Conservation (phyloP, 2,329 filamentous ascomycete species). For the Epichloe coenophiala region DNA sequence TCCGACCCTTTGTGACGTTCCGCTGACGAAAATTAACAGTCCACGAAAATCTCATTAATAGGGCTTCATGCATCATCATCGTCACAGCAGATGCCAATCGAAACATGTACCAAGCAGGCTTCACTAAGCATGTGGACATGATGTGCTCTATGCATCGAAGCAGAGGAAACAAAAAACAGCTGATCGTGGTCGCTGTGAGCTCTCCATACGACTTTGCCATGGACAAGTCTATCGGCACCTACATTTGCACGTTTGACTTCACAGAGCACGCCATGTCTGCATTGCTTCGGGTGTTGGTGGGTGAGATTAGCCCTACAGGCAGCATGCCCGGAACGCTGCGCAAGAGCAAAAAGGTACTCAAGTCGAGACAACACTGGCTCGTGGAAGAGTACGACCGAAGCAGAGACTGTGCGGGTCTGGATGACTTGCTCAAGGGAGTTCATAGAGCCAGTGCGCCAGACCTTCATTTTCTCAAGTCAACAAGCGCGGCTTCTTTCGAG, state of each 20-base stretch:
- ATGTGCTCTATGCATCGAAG: slow-evolving; percentile 76
- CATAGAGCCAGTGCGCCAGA: slow-evolving; percentile 53
- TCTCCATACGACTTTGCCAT: slow-evolving; percentile 95
- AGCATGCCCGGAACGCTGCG: slow-evolving; percentile 61
- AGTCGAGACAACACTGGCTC: slow-evolving; percentile 89
- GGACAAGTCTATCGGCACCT: slow-evolving; percentile 80
- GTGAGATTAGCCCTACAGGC: slow-evolving; percentile 49
- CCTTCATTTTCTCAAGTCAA: slow-evolving; percentile 55
- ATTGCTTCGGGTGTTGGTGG: slow-evolving; percentile 70
- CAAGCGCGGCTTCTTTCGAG: slow-evolving; percentile 63
- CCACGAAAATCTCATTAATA: slow-evolving; percentile 82
- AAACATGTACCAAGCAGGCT: slow-evolving; percentile 86
- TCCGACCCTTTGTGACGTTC: not conserved
- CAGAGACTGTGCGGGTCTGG: slow-evolving; percentile 59
- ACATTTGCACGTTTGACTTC: slow-evolving; percentile 92
- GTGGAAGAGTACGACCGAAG: slow-evolving; percentile 78
- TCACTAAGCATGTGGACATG: slow-evolving; percentile 92
- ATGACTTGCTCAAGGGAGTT: slow-evolving; percentile 59
- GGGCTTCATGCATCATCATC: slow-evolving; percentile 78
- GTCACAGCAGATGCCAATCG: slow-evolving; percentile 88
- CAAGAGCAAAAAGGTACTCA: slow-evolving; percentile 75
- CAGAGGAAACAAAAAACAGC: slow-evolving; percentile 69
- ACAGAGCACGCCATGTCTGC: slow-evolving; percentile 84
- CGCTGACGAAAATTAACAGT: slow-evolving; percentile 28
- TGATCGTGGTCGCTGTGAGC: slow-evolving; percentile 85